Base-by-base conservation (phyloP, 2,329 filamentous ascomycete species). In the Xylogone sp. region DNA sequence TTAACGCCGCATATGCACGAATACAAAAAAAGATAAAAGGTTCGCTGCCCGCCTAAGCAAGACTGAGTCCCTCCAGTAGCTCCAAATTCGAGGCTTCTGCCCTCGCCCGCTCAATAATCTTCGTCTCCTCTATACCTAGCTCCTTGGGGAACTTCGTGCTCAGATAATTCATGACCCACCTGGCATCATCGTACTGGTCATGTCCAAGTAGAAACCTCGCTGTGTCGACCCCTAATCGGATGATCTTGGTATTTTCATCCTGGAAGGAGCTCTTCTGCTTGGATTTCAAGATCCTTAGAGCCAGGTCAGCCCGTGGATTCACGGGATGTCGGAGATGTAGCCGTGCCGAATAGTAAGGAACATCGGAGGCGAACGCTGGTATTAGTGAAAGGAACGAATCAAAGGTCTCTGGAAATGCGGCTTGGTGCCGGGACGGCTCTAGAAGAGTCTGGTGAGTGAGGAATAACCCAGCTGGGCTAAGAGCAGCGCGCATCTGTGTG, bases 11-110 rank as follows among this genome's bases (percentile, higher is more conserved):
- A n/a, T n/a, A n/a, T n/a, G n/a, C n/a, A n/a, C n/a, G n/a, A n/a
- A n/a, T n/a, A n/a, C 13, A 39, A 16, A 39, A 18, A 13, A 39
- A 6, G n/a, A 16, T 5, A 5, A 16, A 16, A 39, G 34, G 8
- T 39, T 16, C 12, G n/a, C 5, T 7, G 6, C n/a, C 91, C 0
- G 92, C 92, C 21, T 20, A 59, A 18, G 54, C 49, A 42, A 62
- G 42, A 34, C 49, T 54, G 7, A 60, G 46, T 18, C 48, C 45
- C 24, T 60, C 59, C 24, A 66, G 48, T 19, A 64, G 42, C 45
- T 61, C 53, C 21, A 65, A 52, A 48, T 54, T 61, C 22, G 58
- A 56, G 9, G 61, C 60, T 43, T 65, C 62, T 21, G 59, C 57
- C 19, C 56, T 54, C 8, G 53, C 55, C 21, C 55, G 47, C 21